These are phyloP conservation scores for Vitis rotundifolia DNA, from an alignment of 164 flowering plant genomes.

Conservation along the genomic window DNA sequence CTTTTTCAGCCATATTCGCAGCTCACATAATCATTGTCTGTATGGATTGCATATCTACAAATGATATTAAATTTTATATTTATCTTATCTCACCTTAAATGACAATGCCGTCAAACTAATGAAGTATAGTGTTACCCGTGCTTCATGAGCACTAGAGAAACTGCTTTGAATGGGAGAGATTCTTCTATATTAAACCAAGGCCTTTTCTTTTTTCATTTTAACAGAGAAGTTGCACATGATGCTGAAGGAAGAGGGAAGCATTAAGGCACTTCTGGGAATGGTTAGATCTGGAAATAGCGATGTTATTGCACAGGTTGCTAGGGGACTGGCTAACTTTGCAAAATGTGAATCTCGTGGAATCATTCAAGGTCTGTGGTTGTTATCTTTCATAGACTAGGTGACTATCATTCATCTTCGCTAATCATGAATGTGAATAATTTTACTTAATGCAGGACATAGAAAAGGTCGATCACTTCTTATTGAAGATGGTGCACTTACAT, in stretches of 20 bases:
- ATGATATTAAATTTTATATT: too few species aligned
- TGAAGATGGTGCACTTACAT: constrained; percentile 69
- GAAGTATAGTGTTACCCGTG: too few species aligned
- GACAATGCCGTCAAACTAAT: too few species aligned
- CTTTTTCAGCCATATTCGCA: neutral
- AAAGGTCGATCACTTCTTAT: constrained; percentile 74
- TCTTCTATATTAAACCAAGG: too few species aligned
- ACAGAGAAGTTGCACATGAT: constrained; percentile 65
- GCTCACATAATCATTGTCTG: neutral
- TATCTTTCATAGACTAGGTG: neutral
- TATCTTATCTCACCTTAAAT: too few species aligned
- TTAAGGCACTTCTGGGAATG: constrained; percentile 73
- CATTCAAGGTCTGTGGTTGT: constrained; percentile 54
- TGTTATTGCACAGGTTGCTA: constrained; percentile 77
- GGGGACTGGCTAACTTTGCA: constrained; percentile 90
- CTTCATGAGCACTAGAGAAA: too few species aligned
- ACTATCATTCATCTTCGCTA: neutral
- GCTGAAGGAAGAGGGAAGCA: constrained; percentile 73
- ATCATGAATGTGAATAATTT: neutral
- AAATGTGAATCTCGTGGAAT: constrained; percentile 87
- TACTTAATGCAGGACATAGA: constrained; percentile 50
- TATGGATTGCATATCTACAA: too few species aligned
- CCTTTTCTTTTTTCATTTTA: too few species aligned
- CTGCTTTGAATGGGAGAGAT: too few species aligned
- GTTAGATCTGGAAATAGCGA: constrained; percentile 56